Base-by-base conservation (phyloP, 495 filamentous ascomycete genomes). In the Xylaria curta region DNA sequence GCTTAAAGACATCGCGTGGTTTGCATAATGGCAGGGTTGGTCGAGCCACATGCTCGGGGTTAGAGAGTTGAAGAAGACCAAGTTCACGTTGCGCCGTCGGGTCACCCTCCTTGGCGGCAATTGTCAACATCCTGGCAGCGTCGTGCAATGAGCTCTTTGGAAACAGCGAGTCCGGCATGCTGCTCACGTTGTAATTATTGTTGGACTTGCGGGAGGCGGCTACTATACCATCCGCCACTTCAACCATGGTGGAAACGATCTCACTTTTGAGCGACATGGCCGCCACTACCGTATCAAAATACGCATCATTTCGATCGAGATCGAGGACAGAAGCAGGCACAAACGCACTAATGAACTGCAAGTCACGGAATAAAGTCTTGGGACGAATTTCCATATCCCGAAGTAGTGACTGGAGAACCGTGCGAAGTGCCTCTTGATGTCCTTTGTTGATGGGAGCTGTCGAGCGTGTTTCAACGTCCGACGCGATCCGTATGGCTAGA, bases 281-380 rank as follows among this genome's bases (percentile, higher is more conserved):
- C 15, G 96, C 96, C 19, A 97, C 86, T 2, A 92, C 93, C 47
- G 95, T 93, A 78, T 99, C 94, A 89, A 97, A 94, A 80, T 98
- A 99, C 0, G 96, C 94, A 73, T 95, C 97, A 44, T 94, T 95
- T 47, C 90, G 89, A 63, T 95, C 92, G 0, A 91, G 95, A 82
- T 96, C 94, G 15, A 99, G 86, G 9, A 92, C 89, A 8, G 90
- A 86, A 10, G 90, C 83, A 8, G 96, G 92, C 31, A 98, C 91
- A 76, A 99, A 97, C 0, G 96, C 91, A 4, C 95, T 94, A 74
- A 99, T 97, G 78, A 93, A 97, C 77, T 99, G 96, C 10, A 99
- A 83, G 78, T 99, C 96, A 36, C 96, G 93, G 85, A 97, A 98
- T 0, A 99, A 86, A 0, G 95, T 95, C 81, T 92, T 93, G 0